Conservation (phyloP, 805 yeast genomes). For the Yarrowia alimentaria region DNA sequence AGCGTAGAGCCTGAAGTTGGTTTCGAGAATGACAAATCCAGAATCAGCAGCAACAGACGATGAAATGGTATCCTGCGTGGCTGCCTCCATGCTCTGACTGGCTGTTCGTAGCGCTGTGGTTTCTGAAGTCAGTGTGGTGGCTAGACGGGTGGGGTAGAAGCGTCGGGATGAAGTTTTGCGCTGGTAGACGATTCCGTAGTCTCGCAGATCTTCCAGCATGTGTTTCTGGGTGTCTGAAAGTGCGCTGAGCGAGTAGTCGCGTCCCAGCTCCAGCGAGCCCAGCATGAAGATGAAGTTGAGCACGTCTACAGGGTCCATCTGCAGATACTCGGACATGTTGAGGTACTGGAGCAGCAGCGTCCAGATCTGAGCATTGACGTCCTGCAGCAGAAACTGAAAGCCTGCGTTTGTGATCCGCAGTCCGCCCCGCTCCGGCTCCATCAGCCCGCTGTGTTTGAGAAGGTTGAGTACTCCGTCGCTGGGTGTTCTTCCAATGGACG, state of each 20-base stretch:
- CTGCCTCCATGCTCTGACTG: slow-evolving; percentile 70
- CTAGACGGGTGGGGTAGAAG: slow-evolving; percentile 87
- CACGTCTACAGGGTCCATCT: slow-evolving; percentile 96
- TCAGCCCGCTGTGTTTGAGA: slow-evolving; percentile 75
- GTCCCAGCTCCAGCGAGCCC: slow-evolving; percentile 89
- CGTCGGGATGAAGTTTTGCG: slow-evolving; percentile 55
- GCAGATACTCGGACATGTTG: slow-evolving; percentile 74
- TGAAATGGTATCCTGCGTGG: slow-evolving; percentile 40
- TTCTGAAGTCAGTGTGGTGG: slow-evolving; percentile 87
- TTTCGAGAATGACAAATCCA: slow-evolving; percentile 77
- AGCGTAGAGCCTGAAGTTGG: slow-evolving; percentile 89
- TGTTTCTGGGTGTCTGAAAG: slow-evolving; percentile 76
- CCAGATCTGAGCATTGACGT: slow-evolving; percentile 94
- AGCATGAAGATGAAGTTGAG: slow-evolving; percentile 88
- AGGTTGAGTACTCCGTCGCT: slow-evolving; percentile 83
- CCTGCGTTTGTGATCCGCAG: slow-evolving; percentile 84
- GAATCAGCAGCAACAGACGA: slow-evolving; percentile 37
- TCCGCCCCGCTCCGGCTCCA: slow-evolving; percentile 53
- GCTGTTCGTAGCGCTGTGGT: slow-evolving; percentile 69
- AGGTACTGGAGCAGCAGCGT: slow-evolving; percentile 82
- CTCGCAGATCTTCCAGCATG: slow-evolving; percentile 85
- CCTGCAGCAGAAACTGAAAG: slow-evolving; percentile 90
- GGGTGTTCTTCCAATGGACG: slow-evolving; percentile 56
- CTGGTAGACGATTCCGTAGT: slow-evolving; percentile 85
- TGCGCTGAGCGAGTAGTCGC: slow-evolving; percentile 70